Evolutionary conservation across 164 flowering plant genomes (phyloP), one percentile per base, ranked within the genome.

Genomic region (grape (Vitis vinifera)): DNA sequence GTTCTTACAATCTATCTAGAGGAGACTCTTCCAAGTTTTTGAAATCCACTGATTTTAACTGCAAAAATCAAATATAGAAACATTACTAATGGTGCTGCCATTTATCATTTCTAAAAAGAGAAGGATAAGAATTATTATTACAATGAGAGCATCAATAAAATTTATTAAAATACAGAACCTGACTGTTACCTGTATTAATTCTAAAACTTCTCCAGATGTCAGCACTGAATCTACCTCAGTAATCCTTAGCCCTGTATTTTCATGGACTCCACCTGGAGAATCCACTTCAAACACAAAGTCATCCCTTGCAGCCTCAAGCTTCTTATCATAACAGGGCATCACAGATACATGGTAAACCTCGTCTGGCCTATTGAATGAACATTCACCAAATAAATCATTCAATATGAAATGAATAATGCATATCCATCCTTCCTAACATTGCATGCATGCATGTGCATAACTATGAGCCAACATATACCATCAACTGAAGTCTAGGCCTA

Each of bases 311-410:
- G 99, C 99, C 77, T 96, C 99, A 66, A 96, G 97, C 82, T 96
- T 96, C 77, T 93, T 96, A 80, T 96, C 99, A 87, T 96, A 96
- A 79, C 99, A 96, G 8, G 98, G 98, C 98, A 96, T 96, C 68
- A 96, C 89, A 16, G 91, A 88, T 17, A 92, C 99, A 80, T 96
- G 99, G 83, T 93, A 96, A 66, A 92, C 75, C 49, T 96, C 83
- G 7, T 87, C 94, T 48, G 94, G 89, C 85, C 98, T 96, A 81
- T 68, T 27, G 65, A 50, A 30, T 8, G 66, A 23, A 78, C 61
- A 65, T 44, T 59, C 53, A 60, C 53, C 49, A 61, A 51, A 62
- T 3, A 63, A 61, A 62, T 55, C 62, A 56, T 69, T 59, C 53
- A 57, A 44, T 3, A 49, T 65, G 61, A 63, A 66, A 70, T 17